These are phyloP conservation scores for Boletus tomentosulus DNA, from an alignment of 768 basidiomycete species.

Conservation along the genomic window DNA sequence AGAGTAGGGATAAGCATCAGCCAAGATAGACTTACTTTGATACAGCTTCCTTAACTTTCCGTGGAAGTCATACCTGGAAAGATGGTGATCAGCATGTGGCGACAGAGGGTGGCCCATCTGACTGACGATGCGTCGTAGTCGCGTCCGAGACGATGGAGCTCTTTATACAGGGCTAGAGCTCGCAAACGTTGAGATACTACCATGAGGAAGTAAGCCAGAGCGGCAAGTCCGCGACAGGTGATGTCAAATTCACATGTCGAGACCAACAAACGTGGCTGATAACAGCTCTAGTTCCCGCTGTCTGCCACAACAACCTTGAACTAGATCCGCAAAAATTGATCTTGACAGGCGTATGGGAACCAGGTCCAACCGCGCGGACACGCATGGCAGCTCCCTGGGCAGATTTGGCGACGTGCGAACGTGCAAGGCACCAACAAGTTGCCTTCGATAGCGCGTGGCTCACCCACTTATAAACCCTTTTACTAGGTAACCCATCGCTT, in stretches of 20 bases:
- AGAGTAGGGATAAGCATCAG: background rate
- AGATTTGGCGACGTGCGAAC: constrained; percentile 19
- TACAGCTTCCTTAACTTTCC: constrained; percentile 65
- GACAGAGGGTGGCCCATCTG: constrained; percentile 3
- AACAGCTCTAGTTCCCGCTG: too few species aligned
- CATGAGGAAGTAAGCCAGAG: constrained; percentile 31
- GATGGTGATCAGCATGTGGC: constrained; percentile 1
- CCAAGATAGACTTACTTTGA: constrained; percentile 51
- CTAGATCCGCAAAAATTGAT: background rate
- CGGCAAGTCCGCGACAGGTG: background rate
- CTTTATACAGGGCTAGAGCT: constrained; percentile 74
- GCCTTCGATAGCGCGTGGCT: background rate
- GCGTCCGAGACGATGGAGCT: constrained; percentile 72
- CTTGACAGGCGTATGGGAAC: background rate
- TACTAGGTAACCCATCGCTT: background rate
- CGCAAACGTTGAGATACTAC: constrained; percentile 51
- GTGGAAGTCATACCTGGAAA: constrained; percentile 69
- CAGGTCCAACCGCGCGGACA: background rate
- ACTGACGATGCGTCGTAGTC: constrained; percentile 81
- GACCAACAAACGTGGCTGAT: background rate
- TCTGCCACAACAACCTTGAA: background rate
- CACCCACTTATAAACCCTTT: constrained; percentile 11
- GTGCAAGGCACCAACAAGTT: constrained; percentile 24
- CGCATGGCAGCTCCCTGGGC: background rate
- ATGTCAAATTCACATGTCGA: background rate